Evolutionary conservation across 1,284 basidiomycete species (phyloP).

Genomic region (Ustilago trichophora): DNA sequence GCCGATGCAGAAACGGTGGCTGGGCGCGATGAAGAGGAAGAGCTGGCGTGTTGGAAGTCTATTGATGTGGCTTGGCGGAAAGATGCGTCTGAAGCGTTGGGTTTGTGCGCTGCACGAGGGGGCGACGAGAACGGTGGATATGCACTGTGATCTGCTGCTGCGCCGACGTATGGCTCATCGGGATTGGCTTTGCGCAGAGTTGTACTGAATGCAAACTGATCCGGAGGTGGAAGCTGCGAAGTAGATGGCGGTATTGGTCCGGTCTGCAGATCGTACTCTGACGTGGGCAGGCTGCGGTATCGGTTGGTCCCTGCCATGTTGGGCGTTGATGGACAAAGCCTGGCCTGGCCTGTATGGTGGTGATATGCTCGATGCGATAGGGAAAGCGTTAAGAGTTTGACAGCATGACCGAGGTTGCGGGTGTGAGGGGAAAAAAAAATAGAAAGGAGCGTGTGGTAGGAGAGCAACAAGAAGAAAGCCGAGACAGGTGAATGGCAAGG

Average conservation of each 20-base stretch:
- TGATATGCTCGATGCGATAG: no score
- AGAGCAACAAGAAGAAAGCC: no score
- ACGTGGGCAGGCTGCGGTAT: constrained; percentile 25
- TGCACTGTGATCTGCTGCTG: not conserved
- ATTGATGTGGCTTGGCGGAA: constrained; percentile 4
- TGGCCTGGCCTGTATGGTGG: no score
- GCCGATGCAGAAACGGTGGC: constrained; percentile 31
- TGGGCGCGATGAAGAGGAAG: constrained; percentile 4
- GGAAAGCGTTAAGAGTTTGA: no score
- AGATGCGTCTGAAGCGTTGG: constrained; percentile 18
- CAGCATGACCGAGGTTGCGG: no score
- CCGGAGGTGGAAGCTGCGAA: constrained; percentile 15
- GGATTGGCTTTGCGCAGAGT: constrained; percentile 44
- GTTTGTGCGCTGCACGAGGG: constrained; percentile 22
- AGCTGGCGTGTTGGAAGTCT: constrained; percentile 6
- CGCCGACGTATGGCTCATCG: constrained; percentile 24
- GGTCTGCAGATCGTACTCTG: constrained; percentile 22
- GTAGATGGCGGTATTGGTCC: constrained; percentile 14
- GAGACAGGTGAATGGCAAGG: no score
- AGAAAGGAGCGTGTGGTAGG: no score
- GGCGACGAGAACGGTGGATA: constrained; percentile 33
- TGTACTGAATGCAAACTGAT: constrained; percentile 54
- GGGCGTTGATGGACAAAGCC: no score
- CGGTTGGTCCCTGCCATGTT: constrained; percentile 27
- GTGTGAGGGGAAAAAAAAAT: no score